A percentile compares a stretch with the other conserved stretches of the same genome.
phyloP scores from a whole-genome alignment of 805 yeast genomes.

The Metschnikowia peoriensis region DNA sequence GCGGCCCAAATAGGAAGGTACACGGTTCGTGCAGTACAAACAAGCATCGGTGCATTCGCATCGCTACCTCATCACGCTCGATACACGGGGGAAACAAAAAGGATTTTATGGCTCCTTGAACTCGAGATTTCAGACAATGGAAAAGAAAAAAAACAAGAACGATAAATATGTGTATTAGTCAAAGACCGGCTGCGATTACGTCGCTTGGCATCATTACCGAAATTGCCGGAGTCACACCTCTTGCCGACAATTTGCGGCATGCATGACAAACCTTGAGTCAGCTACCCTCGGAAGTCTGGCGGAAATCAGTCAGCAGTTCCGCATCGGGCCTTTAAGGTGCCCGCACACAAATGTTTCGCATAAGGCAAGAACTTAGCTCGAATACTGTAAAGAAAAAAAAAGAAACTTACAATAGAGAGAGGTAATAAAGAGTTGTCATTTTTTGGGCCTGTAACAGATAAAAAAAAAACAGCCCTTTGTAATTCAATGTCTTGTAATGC shows the following conservation, averaged over 20 bases:
- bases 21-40: conserved; percentile 1
- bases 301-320: neutral
- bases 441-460: no score
- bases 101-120: no score
- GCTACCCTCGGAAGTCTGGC: conserved; percentile 9
- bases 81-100: neutral
- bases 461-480: no score
- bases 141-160: no score
- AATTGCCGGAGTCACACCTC: neutral
- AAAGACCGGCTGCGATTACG: no score
- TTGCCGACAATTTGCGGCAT: conserved; percentile 3
- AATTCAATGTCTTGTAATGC: no score
- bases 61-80: neutral
- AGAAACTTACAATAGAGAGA: no score
- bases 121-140: no score
- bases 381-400: no score
- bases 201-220: neutral
- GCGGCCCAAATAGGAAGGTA: conserved; percentile 10
- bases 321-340: neutral
- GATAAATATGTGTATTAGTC: no score
- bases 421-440: no score
- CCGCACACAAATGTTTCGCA: neutral
- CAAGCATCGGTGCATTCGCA: neutral
- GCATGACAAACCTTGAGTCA: conserved; percentile 11
- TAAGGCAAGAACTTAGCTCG: neutral